Evolutionary conservation across 164 flowering plant genomes (phyloP), one percentile per base, ranked within the genome.

Genomic region (Echeveria elegans): DNA sequence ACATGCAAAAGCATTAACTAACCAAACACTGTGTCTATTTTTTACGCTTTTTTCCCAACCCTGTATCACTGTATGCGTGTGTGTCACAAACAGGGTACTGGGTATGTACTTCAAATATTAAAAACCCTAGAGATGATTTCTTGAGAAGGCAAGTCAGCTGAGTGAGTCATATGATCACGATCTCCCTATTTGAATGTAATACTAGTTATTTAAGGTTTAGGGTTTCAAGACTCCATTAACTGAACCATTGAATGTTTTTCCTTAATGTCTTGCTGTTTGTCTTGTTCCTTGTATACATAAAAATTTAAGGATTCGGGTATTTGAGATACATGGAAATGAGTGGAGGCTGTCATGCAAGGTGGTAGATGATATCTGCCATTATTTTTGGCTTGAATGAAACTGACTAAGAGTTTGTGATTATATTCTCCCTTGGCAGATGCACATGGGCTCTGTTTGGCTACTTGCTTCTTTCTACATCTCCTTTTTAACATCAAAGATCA

Each of bases 291-390:
- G 41, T 12, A 7, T 38, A 11, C 47, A 41, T 4, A 11, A 12
- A 11, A 15, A 41, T 41, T 41, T 52, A 21, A 21, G 9, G 23
- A 7, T 21, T 52, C 23, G 24, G 12, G 58, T 23, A 9, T 52
- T 21, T 52, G 58, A 5, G 58, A 52, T 7, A 52, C 28, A 12
- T 21, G 58, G 28, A 21, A 52, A 52, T 52, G 58, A 52, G 58
- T 52, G 58, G 58, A 52, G 58, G 58, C 58, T 52, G 58, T 21
- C 58, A 14, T 41, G 47, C 47, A 52, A 52, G 56, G 56, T 47
- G 21, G 21, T 47, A 19, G 18, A 19, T 47, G 21, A 4, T 47
- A 18, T n/a, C 24, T 50, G 56, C 26, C 21, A 3, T 34, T 34
- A 7, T 50, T 50, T 50, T 50, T 50, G 56, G 56, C 1, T 50